These are phyloP conservation scores for Thielaviopsis musarum DNA, from an alignment of 2,329 filamentous ascomycete species.

Conservation along the genomic window DNA sequence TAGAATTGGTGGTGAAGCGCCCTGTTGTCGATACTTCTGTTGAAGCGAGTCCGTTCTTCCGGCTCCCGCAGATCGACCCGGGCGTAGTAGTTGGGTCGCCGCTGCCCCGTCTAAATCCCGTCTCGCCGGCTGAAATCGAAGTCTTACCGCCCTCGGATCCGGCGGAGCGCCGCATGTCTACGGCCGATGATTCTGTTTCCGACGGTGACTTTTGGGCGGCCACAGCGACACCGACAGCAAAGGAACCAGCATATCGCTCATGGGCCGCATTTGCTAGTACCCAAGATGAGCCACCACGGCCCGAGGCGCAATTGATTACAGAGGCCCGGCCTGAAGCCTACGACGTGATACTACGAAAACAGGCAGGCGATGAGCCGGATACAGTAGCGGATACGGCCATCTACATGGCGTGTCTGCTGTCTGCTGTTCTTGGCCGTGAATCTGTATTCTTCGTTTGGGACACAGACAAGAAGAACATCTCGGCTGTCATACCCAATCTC, in stretches of 20 bases:
- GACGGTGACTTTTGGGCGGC: constrained; percentile 31
- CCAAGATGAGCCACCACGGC: constrained; percentile 17
- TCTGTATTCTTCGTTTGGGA: constrained; percentile 55
- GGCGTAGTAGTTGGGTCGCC: not conserved
- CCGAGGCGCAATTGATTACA: constrained; percentile 40
- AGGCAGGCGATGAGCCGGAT: constrained; percentile 24
- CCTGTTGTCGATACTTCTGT: constrained; percentile 2
- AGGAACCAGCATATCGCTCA: constrained; percentile 34
- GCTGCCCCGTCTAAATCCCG: constrained; percentile 1
- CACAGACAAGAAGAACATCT: constrained; percentile 33
- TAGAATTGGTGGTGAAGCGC: constrained; percentile 2
- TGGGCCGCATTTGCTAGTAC: constrained; percentile 49
- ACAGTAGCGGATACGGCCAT: constrained; percentile 26
- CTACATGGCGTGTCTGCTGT: constrained; percentile 42
- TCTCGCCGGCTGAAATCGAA: not conserved
- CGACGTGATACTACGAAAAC: constrained; percentile 39
- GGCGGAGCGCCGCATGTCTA: not conserved
- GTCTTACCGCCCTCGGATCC: not conserved
- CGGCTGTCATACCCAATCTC: constrained; percentile 27
- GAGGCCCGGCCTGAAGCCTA: constrained; percentile 51
- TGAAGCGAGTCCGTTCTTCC: constrained; percentile 10
- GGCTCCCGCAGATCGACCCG: constrained; percentile 10
- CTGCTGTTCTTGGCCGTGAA: constrained; percentile 51
- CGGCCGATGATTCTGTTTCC: not conserved
- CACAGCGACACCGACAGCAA: constrained; percentile 19